These are phyloP conservation scores for Sporothrix schenckii DNA, from an alignment of 2,329 filamentous ascomycete genomes.

Conservation along the genomic window DNA sequence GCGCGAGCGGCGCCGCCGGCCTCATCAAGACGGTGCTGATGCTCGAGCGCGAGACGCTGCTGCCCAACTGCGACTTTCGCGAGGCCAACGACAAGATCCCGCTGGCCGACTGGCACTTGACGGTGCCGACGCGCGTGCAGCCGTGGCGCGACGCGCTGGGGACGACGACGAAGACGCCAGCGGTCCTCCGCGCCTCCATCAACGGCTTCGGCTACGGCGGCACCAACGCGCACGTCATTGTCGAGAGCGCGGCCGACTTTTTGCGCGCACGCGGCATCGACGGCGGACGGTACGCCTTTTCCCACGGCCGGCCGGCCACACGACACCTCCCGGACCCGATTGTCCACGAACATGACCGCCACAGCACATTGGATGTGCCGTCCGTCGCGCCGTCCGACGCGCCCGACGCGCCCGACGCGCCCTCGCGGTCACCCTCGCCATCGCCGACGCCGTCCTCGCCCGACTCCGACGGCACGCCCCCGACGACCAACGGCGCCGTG, in stretches of 20 bases:
- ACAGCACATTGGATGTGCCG: no score
- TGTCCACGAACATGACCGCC: no score
- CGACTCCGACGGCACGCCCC: neutral
- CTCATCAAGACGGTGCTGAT: conserved; percentile 48
- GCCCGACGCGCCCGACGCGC: neutral
- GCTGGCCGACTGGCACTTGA: conserved; percentile 46
- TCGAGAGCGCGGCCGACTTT: conserved; percentile 44
- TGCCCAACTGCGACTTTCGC: conserved; percentile 51
- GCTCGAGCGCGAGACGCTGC: conserved; percentile 44
- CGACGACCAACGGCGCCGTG: neutral
- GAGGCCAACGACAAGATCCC: conserved; percentile 51
- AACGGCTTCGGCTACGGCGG: conserved; percentile 52
- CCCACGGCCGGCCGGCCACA: neutral
- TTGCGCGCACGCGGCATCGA: conserved; percentile 13
- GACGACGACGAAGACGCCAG: neutral
- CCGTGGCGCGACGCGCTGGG: conserved; percentile 39
- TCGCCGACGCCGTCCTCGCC: neutral
- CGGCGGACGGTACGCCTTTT: neutral
- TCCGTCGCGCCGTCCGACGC: neutral
- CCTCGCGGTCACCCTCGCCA: neutral
- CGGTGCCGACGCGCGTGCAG: conserved; percentile 45
- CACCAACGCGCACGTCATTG: conserved; percentile 39
- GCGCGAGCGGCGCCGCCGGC: conserved; percentile 50
- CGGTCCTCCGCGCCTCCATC: conserved; percentile 44
- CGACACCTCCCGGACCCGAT: no score